Conservation (phyloP, 305 asterid species). For the Fraxinus latifolia region DNA sequence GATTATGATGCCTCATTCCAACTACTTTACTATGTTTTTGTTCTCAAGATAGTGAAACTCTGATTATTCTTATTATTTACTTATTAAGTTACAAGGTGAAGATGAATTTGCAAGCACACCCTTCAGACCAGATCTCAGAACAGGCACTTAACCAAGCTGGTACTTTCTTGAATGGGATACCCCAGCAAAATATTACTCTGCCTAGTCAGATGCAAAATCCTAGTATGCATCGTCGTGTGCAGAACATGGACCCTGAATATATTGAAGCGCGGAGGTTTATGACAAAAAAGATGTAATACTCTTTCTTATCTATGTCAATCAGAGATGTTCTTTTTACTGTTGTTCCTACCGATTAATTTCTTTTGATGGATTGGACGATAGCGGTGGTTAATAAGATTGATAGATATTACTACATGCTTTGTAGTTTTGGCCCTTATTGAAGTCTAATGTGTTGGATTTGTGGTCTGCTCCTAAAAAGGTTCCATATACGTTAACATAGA, state of each 20-base stretch:
- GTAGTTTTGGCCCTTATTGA: not conserved
- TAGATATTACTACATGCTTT: not conserved
- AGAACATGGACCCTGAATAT: slow-evolving; percentile 55
- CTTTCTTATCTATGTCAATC: slow-evolving; percentile 11
- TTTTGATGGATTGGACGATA: not conserved
- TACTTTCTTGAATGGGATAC: slow-evolving; percentile 43
- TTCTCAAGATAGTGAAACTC: slow-evolving; percentile 21
- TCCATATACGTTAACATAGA: not conserved
- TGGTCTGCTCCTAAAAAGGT: not conserved
- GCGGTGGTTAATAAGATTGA: not conserved
- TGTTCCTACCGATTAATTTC: not conserved
- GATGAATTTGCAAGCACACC: slow-evolving; percentile 78
- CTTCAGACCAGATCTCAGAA: slow-evolving; percentile 70
- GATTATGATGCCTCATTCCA: slow-evolving; percentile 9
- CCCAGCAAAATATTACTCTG: slow-evolving; percentile 62
- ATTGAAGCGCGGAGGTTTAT: slow-evolving; percentile 47
- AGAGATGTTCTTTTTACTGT: slow-evolving; percentile 3
- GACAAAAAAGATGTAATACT: slow-evolving; percentile 63
- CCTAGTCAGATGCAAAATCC: slow-evolving; percentile 71
- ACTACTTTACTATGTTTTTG: slow-evolving; percentile 23
- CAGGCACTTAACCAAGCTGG: slow-evolving; percentile 69
- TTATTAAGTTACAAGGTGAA: slow-evolving; percentile 25
- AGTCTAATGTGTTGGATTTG: not conserved
- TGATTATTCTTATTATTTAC: slow-evolving; percentile 23
- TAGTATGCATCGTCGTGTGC: slow-evolving; percentile 41